Evolutionary conservation across 2,329 filamentous ascomycete species (phyloP).

Genomic region (Colletotrichum agaves): DNA sequence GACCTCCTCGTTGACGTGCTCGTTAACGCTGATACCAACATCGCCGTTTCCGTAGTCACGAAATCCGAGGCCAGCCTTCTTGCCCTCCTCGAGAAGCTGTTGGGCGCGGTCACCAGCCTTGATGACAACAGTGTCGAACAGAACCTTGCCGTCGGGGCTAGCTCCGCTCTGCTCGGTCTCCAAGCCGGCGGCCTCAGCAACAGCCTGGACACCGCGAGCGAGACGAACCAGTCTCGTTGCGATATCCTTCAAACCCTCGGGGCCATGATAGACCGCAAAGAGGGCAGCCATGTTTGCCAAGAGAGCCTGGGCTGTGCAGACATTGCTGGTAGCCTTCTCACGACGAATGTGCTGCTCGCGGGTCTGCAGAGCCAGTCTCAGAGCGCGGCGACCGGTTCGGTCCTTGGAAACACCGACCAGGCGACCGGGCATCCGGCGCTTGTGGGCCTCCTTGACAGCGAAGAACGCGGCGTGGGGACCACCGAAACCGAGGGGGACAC

Average conservation of each 20-base stretch:
- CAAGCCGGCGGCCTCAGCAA: constrained; percentile 71
- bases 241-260: constrained; percentile 82
- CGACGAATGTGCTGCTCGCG: constrained; percentile 95
- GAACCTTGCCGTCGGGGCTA: constrained; percentile 63
- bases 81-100: constrained; percentile 61
- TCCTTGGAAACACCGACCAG: constrained; percentile 94
- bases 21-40: constrained; percentile 82
- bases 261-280: constrained; percentile 95
- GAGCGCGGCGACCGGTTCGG: constrained; percentile 81
- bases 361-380: constrained; percentile 88
- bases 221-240: constrained; percentile 80
- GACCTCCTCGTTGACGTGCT: constrained; percentile 63
- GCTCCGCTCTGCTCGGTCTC: constrained; percentile 69
- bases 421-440: constrained; percentile 93
- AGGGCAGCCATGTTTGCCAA: constrained; percentile 96
- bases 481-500: constrained; percentile 90
- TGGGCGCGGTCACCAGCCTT: constrained; percentile 63
- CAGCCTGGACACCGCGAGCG: constrained; percentile 75
- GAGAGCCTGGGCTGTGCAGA: constrained; percentile 94
- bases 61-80: constrained; percentile 67
- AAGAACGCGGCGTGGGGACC: constrained; percentile 98
- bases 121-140: constrained; percentile 86
- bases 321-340: constrained; percentile 97
- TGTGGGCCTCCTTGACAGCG: constrained; percentile 88
- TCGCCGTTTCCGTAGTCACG: constrained; percentile 69